These are phyloP conservation scores for Crucibulum laeve DNA, from an alignment of 768 basidiomycete genomes.

Conservation along the genomic window DNA sequence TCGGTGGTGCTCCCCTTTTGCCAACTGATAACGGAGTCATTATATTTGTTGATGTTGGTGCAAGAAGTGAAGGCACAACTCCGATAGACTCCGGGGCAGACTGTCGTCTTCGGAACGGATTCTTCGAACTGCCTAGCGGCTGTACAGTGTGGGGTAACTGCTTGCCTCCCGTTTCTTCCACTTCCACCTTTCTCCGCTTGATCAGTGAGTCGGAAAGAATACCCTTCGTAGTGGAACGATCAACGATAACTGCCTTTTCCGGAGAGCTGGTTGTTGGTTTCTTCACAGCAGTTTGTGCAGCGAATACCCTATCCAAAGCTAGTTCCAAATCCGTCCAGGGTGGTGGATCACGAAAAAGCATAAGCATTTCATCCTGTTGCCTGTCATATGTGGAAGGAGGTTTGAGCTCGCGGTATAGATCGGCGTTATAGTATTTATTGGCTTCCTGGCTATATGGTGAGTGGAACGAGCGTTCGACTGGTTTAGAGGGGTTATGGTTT, in stretches of 20 bases:
- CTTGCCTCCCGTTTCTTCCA: neutral
- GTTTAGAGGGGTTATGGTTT: too few relatives aligned
- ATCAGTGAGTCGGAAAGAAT: neutral
- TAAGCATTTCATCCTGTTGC: slow-evolving; percentile 18
- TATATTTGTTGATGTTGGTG: neutral
- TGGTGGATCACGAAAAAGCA: slow-evolving; percentile 33
- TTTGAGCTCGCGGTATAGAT: slow-evolving; percentile 8
- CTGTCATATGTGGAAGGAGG: slow-evolving; percentile 4
- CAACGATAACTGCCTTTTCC: neutral
- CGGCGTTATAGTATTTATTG: neutral
- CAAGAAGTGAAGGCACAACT: neutral
- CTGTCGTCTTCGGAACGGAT: slow-evolving; percentile 9
- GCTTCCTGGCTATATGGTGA: too few relatives aligned
- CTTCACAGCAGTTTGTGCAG: neutral
- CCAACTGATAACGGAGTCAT: neutral
- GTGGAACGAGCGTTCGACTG: too few relatives aligned
- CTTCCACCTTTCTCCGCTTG: neutral
- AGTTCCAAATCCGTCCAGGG: slow-evolving; percentile 19
- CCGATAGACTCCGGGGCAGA: slow-evolving; percentile 13
- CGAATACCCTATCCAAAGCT: neutral
- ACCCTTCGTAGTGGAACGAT: neutral
- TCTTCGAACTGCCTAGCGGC: neutral
- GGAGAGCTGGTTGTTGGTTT: too few relatives aligned
- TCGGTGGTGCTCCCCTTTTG: too few relatives aligned
- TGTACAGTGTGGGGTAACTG: slow-evolving; percentile 4